These are phyloP conservation scores for Colletotrichum sojae DNA, from an alignment of 2,329 filamentous ascomycete genomes.

Conservation along the genomic window DNA sequence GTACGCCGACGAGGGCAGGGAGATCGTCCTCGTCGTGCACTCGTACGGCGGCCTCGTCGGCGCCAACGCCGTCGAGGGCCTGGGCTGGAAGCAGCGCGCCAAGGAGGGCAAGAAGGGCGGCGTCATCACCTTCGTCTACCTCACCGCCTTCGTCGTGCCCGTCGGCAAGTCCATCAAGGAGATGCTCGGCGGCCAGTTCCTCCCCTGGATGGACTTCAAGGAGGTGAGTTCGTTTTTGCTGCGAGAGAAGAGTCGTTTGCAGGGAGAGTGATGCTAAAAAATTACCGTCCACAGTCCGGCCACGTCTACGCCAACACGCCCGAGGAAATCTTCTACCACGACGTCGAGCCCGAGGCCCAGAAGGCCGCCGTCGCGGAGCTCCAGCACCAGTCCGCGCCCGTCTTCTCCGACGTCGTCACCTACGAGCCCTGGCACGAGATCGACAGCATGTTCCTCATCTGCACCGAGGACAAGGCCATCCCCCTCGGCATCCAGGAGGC, in stretches of 20 bases:
- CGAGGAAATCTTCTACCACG: conserved; percentile 45
- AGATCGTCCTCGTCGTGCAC: conserved; percentile 59
- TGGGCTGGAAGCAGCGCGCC: conserved; percentile 51
- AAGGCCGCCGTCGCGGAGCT: conserved; percentile 38
- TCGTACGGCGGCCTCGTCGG: conserved; percentile 59
- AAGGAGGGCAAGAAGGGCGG: conserved; percentile 53
- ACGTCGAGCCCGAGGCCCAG: conserved; percentile 40
- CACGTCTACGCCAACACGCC: conserved; percentile 22
- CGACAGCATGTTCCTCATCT: conserved; percentile 45
- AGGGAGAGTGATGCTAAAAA: too few relatives aligned
- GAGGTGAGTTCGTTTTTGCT: too few relatives aligned
- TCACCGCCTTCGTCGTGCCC: conserved; percentile 51
- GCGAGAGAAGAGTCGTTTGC: neutral
- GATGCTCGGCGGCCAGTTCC: conserved; percentile 43
- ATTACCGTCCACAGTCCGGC: conserved; percentile 4
- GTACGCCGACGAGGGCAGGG: conserved; percentile 52
- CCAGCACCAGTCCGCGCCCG: conserved; percentile 27
- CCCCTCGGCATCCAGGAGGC: conserved; percentile 41
- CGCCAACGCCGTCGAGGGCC: conserved; percentile 53
- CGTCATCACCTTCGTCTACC: conserved; percentile 53
- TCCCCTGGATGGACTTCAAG: conserved; percentile 47
- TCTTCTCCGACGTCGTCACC: conserved; percentile 43
- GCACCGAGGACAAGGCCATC: conserved; percentile 45
- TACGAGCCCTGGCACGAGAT: conserved; percentile 49
- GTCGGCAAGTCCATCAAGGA: conserved; percentile 44